Evolutionary conservation across 2,329 filamentous ascomycete species (phyloP).

Genomic region (Fonsecaea multimorphosa): DNA sequence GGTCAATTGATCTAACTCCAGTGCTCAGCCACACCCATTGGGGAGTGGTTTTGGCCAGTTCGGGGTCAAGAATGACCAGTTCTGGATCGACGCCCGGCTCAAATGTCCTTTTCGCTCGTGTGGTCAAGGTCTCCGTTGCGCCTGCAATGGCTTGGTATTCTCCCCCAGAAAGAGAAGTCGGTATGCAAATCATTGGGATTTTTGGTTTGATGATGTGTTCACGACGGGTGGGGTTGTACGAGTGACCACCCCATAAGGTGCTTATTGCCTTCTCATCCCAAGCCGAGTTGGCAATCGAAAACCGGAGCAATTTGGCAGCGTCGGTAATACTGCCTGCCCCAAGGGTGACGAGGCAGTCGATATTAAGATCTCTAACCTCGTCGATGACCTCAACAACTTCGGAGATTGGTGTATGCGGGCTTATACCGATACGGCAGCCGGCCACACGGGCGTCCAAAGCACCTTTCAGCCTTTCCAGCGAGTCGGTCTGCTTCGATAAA

Average conservation of each 20-base stretch:
- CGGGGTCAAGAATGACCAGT: constrained; percentile 37
- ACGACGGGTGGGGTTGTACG: background rate
- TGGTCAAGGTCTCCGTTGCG: constrained; percentile 44
- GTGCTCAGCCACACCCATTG: constrained; percentile 41
- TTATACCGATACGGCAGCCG: background rate
- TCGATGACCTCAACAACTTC: constrained; percentile 8
- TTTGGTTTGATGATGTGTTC: background rate
- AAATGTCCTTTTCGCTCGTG: constrained; percentile 15
- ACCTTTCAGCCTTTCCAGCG: background rate
- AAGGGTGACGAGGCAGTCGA: constrained; percentile 66
- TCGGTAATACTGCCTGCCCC: constrained; percentile 63
- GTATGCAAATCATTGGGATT: constrained; percentile 45
- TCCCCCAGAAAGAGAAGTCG: constrained; percentile 51
- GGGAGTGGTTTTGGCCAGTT: constrained; percentile 41
- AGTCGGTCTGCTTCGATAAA: constrained; percentile 2
- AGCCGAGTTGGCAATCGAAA: constrained; percentile 57
- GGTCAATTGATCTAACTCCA: constrained; percentile 42
- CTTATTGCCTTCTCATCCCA: constrained; percentile 8
- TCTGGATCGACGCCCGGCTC: constrained; percentile 20
- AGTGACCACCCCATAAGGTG: constrained; percentile 6
- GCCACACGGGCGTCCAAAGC: constrained; percentile 2
- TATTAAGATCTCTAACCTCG: constrained; percentile 31
- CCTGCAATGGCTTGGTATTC: constrained; percentile 51
- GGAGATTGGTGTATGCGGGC: constrained; percentile 6
- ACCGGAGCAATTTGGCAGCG: constrained; percentile 58